Conservation (phyloP, 768 basidiomycete genomes). For the Podaxis carcinomalis region DNA sequence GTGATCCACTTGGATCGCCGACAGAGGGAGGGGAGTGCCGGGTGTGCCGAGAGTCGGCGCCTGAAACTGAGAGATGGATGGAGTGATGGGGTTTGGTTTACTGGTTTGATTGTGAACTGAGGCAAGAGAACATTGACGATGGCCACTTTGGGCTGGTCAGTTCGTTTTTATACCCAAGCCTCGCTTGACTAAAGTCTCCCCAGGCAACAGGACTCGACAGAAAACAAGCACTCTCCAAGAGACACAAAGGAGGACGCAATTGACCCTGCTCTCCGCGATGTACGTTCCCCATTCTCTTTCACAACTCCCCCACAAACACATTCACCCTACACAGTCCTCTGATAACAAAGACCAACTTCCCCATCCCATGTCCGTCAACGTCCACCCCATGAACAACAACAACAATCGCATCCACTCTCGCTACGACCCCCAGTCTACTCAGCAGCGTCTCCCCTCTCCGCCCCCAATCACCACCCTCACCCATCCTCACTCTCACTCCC, state of each 20-base stretch:
- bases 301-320: too few relatives aligned
- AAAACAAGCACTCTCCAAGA: conserved; percentile 13
- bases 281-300: conserved; percentile 8
- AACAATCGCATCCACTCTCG: conserved; percentile 4
- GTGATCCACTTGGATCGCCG: conserved; percentile 16
- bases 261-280: conserved; percentile 28
- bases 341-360: neutral
- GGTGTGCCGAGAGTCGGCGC: neutral
- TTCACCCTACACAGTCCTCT: neutral
- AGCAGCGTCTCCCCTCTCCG: conserved; percentile 27
- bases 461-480: conserved; percentile 40
- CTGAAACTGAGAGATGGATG: neutral
- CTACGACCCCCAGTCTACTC: conserved; percentile 14
- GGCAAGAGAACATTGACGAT: conserved; percentile 17
- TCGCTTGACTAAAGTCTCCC: conserved; percentile 19
- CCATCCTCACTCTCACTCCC: conserved; percentile 30
- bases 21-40: neutral
- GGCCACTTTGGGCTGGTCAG: conserved; percentile 30
- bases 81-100: conserved; percentile 12
- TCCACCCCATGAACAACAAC: conserved; percentile 2
- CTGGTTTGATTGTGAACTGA: conserved; percentile 12
- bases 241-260: conserved; percentile 20
- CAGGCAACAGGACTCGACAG: conserved; percentile 18
- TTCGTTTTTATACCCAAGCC: conserved; percentile 22
- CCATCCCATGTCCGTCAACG: conserved; percentile 10